These are phyloP conservation scores for Recurvomyces mirabilis DNA, from an alignment of 495 filamentous ascomycete genomes.

Conservation along the genomic window DNA sequence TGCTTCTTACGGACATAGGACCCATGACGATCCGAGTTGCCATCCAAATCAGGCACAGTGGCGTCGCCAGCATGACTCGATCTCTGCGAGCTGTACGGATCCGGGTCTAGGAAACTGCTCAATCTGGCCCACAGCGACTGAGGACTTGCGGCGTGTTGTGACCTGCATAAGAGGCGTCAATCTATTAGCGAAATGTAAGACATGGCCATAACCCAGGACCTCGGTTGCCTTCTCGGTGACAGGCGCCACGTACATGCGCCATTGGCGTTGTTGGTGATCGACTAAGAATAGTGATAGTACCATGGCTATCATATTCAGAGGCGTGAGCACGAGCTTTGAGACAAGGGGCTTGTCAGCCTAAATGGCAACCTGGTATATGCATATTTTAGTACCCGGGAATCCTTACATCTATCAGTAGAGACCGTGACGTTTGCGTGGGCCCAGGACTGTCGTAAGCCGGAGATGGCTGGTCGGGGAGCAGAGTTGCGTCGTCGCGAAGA, in stretches of 20 bases:
- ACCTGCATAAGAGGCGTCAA: too few species aligned
- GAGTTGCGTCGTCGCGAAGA: constrained; percentile 11
- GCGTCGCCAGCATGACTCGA: too few species aligned
- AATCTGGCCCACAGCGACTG: constrained; percentile 6
- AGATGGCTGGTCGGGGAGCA: not conserved
- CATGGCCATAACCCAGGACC: not conserved
- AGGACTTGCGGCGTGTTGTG: constrained; percentile 14
- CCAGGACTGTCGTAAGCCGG: constrained; percentile 1
- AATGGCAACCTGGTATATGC: not conserved
- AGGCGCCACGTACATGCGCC: constrained; percentile 17
- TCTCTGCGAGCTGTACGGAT: too few species aligned
- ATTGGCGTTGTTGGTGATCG: constrained; percentile 25
- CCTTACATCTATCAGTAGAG: constrained; percentile 13
- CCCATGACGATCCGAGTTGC: constrained; percentile 1
- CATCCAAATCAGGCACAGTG: not conserved
- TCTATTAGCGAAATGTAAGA: constrained; percentile 6
- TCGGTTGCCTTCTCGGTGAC: not conserved
- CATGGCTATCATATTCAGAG: constrained; percentile 29
- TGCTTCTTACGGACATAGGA: constrained; percentile 30
- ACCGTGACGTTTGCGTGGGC: not conserved
- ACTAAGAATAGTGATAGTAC: constrained; percentile 30
- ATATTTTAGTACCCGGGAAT: too few species aligned
- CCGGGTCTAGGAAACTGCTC: constrained; percentile 22
- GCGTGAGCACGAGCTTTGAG: constrained; percentile 24
- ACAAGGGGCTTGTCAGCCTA: not conserved